A percentile compares a stretch with the other conserved stretches of the same genome.
Evolutionary conservation across 1,284 basidiomycete genomes (phyloP).

Genomic region (Cutaneotrichosporon cyanovorans): DNA sequence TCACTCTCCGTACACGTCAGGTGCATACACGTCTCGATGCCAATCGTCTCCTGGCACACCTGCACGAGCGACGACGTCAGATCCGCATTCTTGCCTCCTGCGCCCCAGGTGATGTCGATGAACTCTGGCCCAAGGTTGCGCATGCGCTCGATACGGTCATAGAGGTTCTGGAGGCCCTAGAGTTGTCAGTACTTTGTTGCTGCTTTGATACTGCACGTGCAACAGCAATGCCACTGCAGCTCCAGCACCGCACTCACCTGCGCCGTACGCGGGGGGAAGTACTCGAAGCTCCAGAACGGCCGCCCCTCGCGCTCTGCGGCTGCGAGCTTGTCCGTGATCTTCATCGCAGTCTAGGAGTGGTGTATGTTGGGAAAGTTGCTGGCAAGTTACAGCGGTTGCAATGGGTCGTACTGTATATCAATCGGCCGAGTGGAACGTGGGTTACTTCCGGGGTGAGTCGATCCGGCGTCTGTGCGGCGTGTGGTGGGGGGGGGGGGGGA

Average conservation of each 20-base stretch:
- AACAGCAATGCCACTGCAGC: background rate
- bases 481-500: no score
- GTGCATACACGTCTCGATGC: constrained; percentile 96
- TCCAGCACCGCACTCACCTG: constrained; percentile 61
- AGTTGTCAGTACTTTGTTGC: constrained; percentile 2
- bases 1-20: constrained; percentile 88
- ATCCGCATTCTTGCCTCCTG: constrained; percentile 88
- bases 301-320: constrained; percentile 72
- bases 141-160: constrained; percentile 98
- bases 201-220: background rate
- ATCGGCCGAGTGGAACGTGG: no score
- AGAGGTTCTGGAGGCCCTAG: constrained; percentile 86
- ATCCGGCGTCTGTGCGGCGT: no score
- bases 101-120: constrained; percentile 98
- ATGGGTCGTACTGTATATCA: no score
- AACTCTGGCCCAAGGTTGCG: constrained; percentile 90
- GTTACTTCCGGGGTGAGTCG: no score
- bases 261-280: constrained; percentile 89
- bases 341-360: constrained; percentile 53
- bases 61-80: constrained; percentile 92
- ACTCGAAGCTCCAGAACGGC: constrained; percentile 93
- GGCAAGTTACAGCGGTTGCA: no score
- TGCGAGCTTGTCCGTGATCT: constrained; percentile 82
- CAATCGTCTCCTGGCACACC: constrained; percentile 84
- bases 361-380: no score